Evolutionary conservation across 2,329 filamentous ascomycete genomes (phyloP).

Genomic region (Eurotiales sp.): DNA sequence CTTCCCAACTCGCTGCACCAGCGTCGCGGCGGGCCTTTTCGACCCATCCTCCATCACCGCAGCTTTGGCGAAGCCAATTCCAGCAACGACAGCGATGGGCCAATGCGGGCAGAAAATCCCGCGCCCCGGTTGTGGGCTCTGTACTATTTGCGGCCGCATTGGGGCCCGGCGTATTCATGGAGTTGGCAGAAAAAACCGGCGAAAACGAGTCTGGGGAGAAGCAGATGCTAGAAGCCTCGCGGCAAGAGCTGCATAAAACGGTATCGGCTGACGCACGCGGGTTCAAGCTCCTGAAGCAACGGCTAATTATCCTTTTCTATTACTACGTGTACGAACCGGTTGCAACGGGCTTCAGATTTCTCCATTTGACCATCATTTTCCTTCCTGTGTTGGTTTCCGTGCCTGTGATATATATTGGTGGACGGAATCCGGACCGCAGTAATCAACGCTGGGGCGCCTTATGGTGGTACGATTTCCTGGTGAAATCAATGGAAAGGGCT

Average conservation of each 20-base stretch:
- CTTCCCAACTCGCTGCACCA: slow-evolving; percentile 30
- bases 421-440: slow-evolving; percentile 58
- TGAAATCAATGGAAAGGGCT: slow-evolving; percentile 83
- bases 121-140: slow-evolving; percentile 25
- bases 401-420: slow-evolving; percentile 76
- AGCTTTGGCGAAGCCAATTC: slow-evolving; percentile 20
- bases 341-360: slow-evolving; percentile 79
- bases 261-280: slow-evolving; percentile 61
- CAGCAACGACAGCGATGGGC: slow-evolving; percentile 17
- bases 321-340: slow-evolving; percentile 64
- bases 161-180: slow-evolving; percentile 57
- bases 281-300: slow-evolving; percentile 55
- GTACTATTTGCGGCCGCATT: slow-evolving; percentile 43
- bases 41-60: slow-evolving; percentile 14
- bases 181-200: slow-evolving; percentile 51
- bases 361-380: slow-evolving; percentile 84
- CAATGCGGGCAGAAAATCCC: slow-evolving; percentile 20
- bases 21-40: slow-evolving; percentile 27
- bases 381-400: slow-evolving; percentile 80
- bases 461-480: slow-evolving; percentile 92
- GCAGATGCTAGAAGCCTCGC: slow-evolving; percentile 81
- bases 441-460: slow-evolving; percentile 77
- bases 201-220: slow-evolving; percentile 65
- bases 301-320: slow-evolving; percentile 65
- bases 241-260: slow-evolving; percentile 69